A percentile compares a stretch with the other conserved stretches of the same genome.
Evolutionary conservation across 345 rosid genomes (phyloP).

Genomic region (Syzygium oleosum): DNA sequence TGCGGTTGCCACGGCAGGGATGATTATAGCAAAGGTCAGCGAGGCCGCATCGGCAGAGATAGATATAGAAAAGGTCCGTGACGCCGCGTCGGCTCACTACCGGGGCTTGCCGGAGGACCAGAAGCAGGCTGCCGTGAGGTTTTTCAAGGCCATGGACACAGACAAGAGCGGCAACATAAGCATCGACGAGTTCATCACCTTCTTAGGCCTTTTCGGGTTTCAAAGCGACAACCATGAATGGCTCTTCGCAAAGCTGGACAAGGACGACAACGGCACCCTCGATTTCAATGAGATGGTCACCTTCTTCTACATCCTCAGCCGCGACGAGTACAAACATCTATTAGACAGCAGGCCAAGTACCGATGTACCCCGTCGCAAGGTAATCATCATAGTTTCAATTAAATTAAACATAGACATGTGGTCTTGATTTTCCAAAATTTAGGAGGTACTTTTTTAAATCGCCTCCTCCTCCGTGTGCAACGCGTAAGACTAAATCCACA

Average conservation of each 20-base stretch:
- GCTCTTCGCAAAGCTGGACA: background rate
- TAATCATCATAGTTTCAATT: background rate
- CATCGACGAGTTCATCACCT: background rate
- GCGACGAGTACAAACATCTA: background rate
- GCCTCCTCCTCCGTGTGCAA: background rate
- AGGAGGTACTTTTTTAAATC: background rate
- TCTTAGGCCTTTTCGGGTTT: background rate
- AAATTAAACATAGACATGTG: background rate
- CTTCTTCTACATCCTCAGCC: background rate
- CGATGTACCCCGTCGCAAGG: background rate
- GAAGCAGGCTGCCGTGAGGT: background rate
- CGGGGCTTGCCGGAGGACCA: background rate
- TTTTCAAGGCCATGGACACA: background rate
- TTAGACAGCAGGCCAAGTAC: background rate
- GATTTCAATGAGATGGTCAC: background rate
- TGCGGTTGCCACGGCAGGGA: too few relatives aligned
- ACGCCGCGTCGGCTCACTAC: background rate
- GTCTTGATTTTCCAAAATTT: background rate
- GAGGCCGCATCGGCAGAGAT: background rate
- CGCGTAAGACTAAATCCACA: background rate
- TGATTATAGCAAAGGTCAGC: too few relatives aligned
- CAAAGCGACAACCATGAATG: background rate
- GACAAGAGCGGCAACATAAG: background rate
- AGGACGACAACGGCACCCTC: background rate
- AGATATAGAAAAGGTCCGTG: background rate